Conservation (phyloP, 805 yeast species). For the Metschnikowia kofuensis region DNA sequence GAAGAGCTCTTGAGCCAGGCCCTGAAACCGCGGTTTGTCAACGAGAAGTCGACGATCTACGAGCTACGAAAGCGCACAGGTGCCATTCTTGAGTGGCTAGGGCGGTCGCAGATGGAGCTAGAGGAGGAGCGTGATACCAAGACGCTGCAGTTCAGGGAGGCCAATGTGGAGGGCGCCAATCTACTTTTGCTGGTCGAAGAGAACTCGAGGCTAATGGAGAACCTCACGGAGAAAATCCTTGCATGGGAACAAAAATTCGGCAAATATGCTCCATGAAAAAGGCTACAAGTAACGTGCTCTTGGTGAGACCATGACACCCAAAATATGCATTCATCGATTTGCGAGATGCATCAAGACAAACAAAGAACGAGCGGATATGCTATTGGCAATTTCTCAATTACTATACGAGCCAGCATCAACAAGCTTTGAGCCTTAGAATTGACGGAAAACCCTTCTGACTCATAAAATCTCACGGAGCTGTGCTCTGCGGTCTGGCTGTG, state of each 20-base stretch:
- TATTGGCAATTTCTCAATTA: too few species aligned
- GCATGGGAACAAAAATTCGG: conserved; percentile 79
- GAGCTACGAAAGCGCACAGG: conserved; percentile 88
- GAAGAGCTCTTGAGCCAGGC: conserved; percentile 62
- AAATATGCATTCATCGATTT: too few species aligned
- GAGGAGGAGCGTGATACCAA: conserved; percentile 49
- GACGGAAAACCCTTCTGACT: too few species aligned
- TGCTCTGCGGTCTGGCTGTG: conserved; percentile 35
- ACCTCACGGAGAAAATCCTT: conserved; percentile 65
- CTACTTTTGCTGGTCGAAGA: conserved; percentile 41
- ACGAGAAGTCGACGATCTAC: conserved; percentile 64
- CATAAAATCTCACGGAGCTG: conserved; percentile 35
- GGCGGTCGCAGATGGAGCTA: conserved; percentile 81
- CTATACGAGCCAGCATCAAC: too few species aligned
- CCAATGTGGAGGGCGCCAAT: conserved; percentile 7
- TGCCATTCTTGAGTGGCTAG: conserved; percentile 87
- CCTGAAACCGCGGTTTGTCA: conserved; percentile 81
- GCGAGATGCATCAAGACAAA: too few species aligned
- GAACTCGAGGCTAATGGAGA: conserved; percentile 66
- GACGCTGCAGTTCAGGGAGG: conserved; percentile 9
- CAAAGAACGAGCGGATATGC: too few species aligned
- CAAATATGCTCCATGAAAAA: conserved; percentile 38
- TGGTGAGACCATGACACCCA: too few species aligned
- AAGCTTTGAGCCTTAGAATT: too few species aligned
- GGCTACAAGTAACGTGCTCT: too few species aligned